phyloP scores from a whole-genome alignment of 352 stramenopile genomes.

The Pythium volutum region DNA sequence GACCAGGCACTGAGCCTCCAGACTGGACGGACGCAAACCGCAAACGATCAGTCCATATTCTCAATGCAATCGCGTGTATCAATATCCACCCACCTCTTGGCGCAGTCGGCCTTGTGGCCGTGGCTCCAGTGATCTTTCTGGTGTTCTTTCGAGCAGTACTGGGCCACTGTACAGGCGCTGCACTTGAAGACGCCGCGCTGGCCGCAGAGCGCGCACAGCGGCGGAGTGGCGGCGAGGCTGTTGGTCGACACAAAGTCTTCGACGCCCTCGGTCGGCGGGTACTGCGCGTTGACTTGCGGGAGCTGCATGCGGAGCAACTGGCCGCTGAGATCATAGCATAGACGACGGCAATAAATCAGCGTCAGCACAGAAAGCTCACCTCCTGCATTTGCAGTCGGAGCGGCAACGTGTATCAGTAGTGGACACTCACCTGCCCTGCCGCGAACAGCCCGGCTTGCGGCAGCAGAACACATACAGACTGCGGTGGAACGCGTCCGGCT shows the following conservation, averaged over 20 bases:
- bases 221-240: neutral
- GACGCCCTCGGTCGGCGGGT: constrained; percentile 55
- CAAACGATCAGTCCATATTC: too few species aligned
- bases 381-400: neutral
- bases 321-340: constrained; percentile 27
- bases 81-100: constrained; percentile 36
- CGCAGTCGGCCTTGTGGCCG: constrained; percentile 67
- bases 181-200: constrained; percentile 66
- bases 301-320: constrained; percentile 87
- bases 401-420: neutral
- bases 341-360: neutral
- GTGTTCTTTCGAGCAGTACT: constrained; percentile 76
- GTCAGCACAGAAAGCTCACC: neutral
- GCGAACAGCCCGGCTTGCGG: constrained; percentile 53
- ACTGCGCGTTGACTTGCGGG: constrained; percentile 88
- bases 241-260: constrained; percentile 23
- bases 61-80: too few species aligned
- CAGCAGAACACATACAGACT: constrained; percentile 93
- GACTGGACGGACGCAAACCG: constrained; percentile 25
- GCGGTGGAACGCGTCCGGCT: constrained; percentile 89
- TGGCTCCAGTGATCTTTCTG: constrained; percentile 79
- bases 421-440: constrained; percentile 36
- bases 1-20: constrained; percentile 36
- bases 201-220: constrained; percentile 58
- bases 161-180: constrained; percentile 64